A percentile compares a stretch with the other conserved stretches of the same genome.
phyloP scores from a whole-genome alignment of 2,329 filamentous ascomycete species.

The Tolypocladium sp. region DNA sequence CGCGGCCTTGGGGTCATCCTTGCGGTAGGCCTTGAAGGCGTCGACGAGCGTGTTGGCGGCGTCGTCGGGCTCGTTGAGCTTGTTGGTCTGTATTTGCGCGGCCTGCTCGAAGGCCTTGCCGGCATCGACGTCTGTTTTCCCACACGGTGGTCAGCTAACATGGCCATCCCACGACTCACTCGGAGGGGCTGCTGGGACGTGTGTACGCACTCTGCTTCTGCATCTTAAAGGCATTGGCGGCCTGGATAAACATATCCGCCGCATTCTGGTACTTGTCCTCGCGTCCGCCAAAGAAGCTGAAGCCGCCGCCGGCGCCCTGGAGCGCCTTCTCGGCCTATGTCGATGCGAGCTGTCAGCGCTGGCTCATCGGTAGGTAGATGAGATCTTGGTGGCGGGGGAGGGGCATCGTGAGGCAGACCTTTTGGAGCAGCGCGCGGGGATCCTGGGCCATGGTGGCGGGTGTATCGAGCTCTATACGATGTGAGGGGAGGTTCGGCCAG shows the following conservation, averaged over 20 bases:
- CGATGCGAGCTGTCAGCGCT: constrained; percentile 1
- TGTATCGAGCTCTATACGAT: background rate
- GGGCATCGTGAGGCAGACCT: constrained; percentile 37
- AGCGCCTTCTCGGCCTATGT: constrained; percentile 78
- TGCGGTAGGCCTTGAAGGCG: constrained; percentile 91
- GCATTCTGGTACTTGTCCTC: constrained; percentile 87
- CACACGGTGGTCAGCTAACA: background rate
- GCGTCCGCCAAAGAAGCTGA: constrained; percentile 80
- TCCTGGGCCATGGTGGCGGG: constrained; percentile 57
- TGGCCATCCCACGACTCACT: background rate
- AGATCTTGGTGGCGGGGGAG: background rate
- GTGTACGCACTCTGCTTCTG: constrained; percentile 63
- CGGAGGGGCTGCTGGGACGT: background rate
- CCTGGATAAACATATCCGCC: constrained; percentile 77
- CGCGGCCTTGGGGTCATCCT: constrained; percentile 74
- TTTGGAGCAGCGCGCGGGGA: constrained; percentile 68
- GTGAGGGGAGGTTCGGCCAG: background rate
- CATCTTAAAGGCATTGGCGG: constrained; percentile 85
- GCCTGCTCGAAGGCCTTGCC: constrained; percentile 81
- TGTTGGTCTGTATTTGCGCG: constrained; percentile 67
- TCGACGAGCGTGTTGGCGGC: constrained; percentile 82
- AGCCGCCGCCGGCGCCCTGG: constrained; percentile 65
- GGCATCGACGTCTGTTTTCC: constrained; percentile 63
- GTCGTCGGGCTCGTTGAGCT: constrained; percentile 86
- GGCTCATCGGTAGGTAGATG: background rate